Conservation (phyloP, 352 stramenopile species). For the Globisporangium nodosum region DNA sequence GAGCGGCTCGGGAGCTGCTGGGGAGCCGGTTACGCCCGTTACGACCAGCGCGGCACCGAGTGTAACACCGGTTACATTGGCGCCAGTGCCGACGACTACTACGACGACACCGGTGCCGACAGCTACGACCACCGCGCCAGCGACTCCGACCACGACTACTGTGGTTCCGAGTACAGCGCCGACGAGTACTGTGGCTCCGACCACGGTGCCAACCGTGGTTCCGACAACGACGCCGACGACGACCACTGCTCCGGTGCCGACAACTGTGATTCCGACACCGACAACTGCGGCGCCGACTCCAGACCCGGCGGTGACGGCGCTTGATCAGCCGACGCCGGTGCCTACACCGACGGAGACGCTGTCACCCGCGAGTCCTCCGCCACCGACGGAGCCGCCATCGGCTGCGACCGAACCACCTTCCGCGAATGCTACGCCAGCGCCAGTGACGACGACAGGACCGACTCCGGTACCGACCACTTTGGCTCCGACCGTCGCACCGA, state of each 20-base stretch:
- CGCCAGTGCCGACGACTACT: constrained; percentile 4
- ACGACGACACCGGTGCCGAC: neutral
- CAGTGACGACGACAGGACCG: constrained; percentile 2
- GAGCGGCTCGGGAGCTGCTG: neutral
- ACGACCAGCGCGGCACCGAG: neutral
- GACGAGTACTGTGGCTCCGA: neutral
- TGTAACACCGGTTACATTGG: neutral
- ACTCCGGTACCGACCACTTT: neutral
- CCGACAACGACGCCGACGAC: constrained; percentile 3
- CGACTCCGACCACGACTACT: neutral
- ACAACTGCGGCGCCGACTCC: neutral
- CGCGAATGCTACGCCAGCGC: constrained; percentile 2
- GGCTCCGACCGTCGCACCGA: neutral
- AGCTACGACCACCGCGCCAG: neutral
- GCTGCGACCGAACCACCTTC: constrained; percentile 9
- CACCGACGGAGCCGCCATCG: constrained; percentile 11
- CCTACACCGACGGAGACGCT: constrained; percentile 7
- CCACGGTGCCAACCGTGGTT: neutral
- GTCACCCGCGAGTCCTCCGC: constrained; percentile 1
- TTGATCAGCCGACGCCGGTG: neutral
- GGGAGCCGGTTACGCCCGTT: neutral
- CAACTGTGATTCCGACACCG: neutral
- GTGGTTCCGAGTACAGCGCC: constrained; percentile 4
- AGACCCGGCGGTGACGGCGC: neutral
- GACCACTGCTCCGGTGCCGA: constrained; percentile 1